phyloP scores from a whole-genome alignment of 805 yeast genomes.

The Schwanniomyces polymorphus region DNA sequence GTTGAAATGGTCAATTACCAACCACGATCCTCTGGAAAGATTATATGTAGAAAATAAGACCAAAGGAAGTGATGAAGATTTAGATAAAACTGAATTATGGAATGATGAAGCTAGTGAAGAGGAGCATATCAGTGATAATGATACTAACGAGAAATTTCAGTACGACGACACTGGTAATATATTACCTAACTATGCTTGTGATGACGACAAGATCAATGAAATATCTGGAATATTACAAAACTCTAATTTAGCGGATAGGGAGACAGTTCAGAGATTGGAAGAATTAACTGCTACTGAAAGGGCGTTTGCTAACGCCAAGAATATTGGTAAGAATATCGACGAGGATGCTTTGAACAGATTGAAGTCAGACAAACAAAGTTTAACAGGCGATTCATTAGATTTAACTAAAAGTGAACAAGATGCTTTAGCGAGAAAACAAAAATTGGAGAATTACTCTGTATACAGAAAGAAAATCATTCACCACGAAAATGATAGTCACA shows the following conservation, averaged over 20 bases:
- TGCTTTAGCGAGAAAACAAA: slow-evolving; percentile 46
- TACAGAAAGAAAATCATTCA: slow-evolving; percentile 62
- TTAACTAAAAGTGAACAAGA: slow-evolving; percentile 47
- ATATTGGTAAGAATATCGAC: slow-evolving; percentile 38
- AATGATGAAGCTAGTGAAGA: slow-evolving; percentile 51
- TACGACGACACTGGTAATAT: slow-evolving; percentile 61
- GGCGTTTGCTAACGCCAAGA: slow-evolving; percentile 57
- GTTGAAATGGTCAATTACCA: slow-evolving; percentile 63
- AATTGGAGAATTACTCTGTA: slow-evolving; percentile 56
- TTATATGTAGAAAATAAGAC: slow-evolving; percentile 21
- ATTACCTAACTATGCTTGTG: slow-evolving; percentile 56
- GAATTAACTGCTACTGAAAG: slow-evolving; percentile 58
- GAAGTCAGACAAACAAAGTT: slow-evolving; percentile 35
- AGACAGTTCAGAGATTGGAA: slow-evolving; percentile 52
- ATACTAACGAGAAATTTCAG: slow-evolving; percentile 55
- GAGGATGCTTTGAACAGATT: slow-evolving; percentile 30
- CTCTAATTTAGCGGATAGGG: slow-evolving; percentile 43
- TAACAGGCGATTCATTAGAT: slow-evolving; percentile 47
- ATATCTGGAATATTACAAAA: slow-evolving; percentile 34
- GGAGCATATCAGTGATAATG: slow-evolving; percentile 61
- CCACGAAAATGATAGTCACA: slow-evolving; percentile 44
- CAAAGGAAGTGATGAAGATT: slow-evolving; percentile 2
- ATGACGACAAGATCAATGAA: slow-evolving; percentile 40
- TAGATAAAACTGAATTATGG: slow-evolving; percentile 12
- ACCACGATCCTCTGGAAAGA: slow-evolving; percentile 74